Base-by-base conservation (phyloP, 2,329 filamentous ascomycete species). In the Paramyrothecium roridum region DNA sequence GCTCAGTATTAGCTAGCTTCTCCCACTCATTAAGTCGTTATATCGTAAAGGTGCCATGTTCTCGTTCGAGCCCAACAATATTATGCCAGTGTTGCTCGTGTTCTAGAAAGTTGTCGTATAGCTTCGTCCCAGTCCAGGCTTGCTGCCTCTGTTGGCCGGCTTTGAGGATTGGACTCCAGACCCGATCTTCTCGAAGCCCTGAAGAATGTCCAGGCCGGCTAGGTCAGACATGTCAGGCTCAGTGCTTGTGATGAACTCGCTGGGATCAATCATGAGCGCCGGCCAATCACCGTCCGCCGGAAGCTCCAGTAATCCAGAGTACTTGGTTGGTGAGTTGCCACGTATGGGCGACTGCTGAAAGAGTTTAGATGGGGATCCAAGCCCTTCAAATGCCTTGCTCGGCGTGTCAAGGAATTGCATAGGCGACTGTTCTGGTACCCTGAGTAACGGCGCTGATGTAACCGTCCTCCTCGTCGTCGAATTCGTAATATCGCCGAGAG, bases 131-230 rank as follows among this genome's bases (percentile, higher is more conserved):
- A 71, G 50, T 7, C 59, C 53, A 19, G 67, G 67, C 46, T 70
- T 71, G 49, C 54, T 63, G 54, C 54, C 59, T 55, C 64, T 64
- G 34, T 65, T 58, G 19, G 47, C 46, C 45, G 63, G 67, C 57
- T 69, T 70, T 56, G 67, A 54, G 55, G 64, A 47, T 58, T 74
- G 67, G 30, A 67, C 65, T 59, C 67, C 76, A 48, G 77, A 74
- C 49, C 88, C 88, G 67, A 92, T 91, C 74, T 87, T 89, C 67
- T 88, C 84, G 64, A 91, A 92, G 11, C 88, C 88, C 65, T 90
- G 86, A 48, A 89, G 80, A 60, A 92, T 87, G 63, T 92, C 89
- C 52, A 91, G 80, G 2, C 81, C 84, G 16, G 81, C 73, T 56
- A 77, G 78, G 47, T 87, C 84, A 56, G 83, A 78, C 3, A 76